Evolutionary conservation across 345 rosid genomes (phyloP).

Genomic region (Syzygium jambos): DNA sequence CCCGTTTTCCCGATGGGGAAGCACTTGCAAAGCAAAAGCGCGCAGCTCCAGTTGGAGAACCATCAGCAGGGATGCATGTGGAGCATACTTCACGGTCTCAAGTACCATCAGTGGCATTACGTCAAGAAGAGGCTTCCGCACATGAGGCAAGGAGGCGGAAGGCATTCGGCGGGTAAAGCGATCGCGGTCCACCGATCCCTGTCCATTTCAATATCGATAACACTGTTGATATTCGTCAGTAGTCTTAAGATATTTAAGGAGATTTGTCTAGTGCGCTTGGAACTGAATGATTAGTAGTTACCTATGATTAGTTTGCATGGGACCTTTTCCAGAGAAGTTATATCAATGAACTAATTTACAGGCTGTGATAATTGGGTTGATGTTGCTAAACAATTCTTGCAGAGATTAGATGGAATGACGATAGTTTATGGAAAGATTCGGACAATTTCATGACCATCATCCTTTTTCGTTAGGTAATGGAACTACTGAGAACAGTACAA

Average conservation of each 20-base stretch:
- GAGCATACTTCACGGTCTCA: constrained; percentile 58
- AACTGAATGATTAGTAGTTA: background rate
- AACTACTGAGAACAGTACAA: background rate
- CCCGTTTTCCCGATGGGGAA: constrained; percentile 29
- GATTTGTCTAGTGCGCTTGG: background rate
- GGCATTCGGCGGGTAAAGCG: constrained; percentile 18
- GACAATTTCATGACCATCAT: background rate
- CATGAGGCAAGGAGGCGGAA: constrained; percentile 13
- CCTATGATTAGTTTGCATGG: background rate
- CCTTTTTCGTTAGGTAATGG: background rate
- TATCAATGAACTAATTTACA: background rate
- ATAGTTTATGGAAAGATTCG: background rate
- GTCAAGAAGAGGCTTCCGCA: constrained; percentile 61
- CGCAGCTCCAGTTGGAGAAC: constrained; percentile 8
- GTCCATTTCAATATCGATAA: background rate
- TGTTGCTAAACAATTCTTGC: background rate
- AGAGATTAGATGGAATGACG: background rate
- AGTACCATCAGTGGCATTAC: constrained; percentile 52
- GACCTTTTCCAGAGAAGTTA: background rate
- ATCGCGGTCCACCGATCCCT: background rate
- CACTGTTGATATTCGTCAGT: background rate
- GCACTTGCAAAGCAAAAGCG: constrained; percentile 16
- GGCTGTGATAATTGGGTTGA: background rate
- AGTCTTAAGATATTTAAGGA: background rate
- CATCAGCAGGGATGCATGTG: constrained; percentile 53